Evolutionary conservation across 306 rosid genomes (phyloP), one percentile per base, ranked within the genome.

Genomic region (Vigna hirtella): DNA sequence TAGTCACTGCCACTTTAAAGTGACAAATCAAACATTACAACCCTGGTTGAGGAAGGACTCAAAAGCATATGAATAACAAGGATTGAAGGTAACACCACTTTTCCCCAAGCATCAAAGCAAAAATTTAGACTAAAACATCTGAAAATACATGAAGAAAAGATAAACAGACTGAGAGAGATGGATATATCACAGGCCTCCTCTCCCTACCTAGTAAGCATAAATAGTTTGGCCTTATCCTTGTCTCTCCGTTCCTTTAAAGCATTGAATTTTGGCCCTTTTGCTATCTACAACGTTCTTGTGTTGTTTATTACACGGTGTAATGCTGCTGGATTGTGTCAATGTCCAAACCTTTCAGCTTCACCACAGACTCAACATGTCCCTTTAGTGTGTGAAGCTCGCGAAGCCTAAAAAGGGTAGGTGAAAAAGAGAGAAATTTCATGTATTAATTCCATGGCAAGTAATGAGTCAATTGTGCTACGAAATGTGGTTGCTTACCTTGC

Each of bases 361-460:
- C 98, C 79, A 95, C 99, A 5, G 99, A 95, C 85, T 95, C 99
- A 6, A 95, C 99, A 34, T 95, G 99, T 75, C 99, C 99, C 83
- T 96, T 96, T 55, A 96, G 98, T 0, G 99, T 96, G 88, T 80
- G 89, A 71, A 91, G 98, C 89, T 96, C 99, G 1, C 99, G 97
- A 79, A 96, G 98, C 91, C 99, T 96, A 70, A 2, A 45, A 45
- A 75, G 22, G 9, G 53, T 3, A 72, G 48, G 48, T 15, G 6
- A 0, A 70, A 64, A 59, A 50, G 45, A 22, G 50, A 22, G 45
- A 36, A 20, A 50, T 30, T 52, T 11, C 50, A 63, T 64, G 61
- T 2, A 9, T 38, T 73, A 68, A 34, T 62, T 70, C 20, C 13
- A 48, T 65, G 17, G 8, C 1, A 57, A 69, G 55, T 18, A 24